phyloP scores from a whole-genome alignment of 768 basidiomycete genomes.

The Suillus tomentosus region DNA sequence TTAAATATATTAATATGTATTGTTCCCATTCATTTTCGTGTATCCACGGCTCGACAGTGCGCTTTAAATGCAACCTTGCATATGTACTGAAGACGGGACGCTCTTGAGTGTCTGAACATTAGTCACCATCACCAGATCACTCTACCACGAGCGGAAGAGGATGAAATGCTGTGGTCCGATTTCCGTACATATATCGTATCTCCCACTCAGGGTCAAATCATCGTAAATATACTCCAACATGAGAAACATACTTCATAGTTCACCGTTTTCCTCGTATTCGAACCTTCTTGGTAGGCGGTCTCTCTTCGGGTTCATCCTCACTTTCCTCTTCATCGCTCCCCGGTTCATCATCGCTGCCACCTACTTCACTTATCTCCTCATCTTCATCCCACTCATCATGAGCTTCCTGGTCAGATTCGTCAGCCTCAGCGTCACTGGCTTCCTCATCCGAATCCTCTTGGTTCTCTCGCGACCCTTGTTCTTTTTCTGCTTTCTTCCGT shows the following conservation, averaged over 20 bases:
- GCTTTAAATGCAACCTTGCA: neutral
- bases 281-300: conserved; percentile 55
- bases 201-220: neutral
- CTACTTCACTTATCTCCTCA: conserved; percentile 63
- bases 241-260: conserved; percentile 13
- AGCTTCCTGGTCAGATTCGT: conserved; percentile 40
- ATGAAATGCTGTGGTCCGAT: neutral
- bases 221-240: neutral
- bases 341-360: conserved; percentile 43
- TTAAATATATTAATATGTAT: neutral
- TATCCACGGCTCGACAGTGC: neutral
- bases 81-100: neutral
- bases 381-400: conserved; percentile 57
- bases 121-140: neutral
- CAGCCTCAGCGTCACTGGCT: conserved; percentile 45
- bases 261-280: conserved; percentile 53
- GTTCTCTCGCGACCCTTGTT: conserved; percentile 28
- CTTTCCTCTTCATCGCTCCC: conserved; percentile 40
- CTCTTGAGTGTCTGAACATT: neutral
- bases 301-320: conserved; percentile 48
- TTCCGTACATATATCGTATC: neutral
- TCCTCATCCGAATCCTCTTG: conserved; percentile 40
- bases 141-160: neutral
- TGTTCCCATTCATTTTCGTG: neutral
- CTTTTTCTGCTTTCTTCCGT: conserved; percentile 63